These are phyloP conservation scores for Naganishia vaughanmartiniae DNA, from an alignment of 768 basidiomycete species.

Conservation along the genomic window DNA sequence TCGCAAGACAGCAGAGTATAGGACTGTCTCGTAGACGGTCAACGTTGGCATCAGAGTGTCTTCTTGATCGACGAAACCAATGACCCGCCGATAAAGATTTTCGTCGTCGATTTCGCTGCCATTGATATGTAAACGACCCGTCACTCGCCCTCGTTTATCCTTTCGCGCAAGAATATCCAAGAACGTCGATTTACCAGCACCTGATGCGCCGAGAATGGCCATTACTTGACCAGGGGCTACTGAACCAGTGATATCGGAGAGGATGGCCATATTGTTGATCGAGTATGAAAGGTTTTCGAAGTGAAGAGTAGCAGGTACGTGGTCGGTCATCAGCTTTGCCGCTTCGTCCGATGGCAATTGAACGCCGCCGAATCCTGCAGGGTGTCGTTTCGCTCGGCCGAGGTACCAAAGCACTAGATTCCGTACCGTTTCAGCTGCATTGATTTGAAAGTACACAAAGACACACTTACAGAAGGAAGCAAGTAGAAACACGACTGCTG, in stretches of 20 bases:
- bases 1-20: conserved; percentile 86
- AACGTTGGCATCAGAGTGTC: conserved; percentile 95
- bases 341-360: conserved; percentile 72
- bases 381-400: conserved; percentile 66
- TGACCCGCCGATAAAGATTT: conserved; percentile 74
- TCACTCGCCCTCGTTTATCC: conserved; percentile 72
- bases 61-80: conserved; percentile 97
- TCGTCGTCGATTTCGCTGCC: conserved; percentile 69
- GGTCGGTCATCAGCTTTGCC: conserved; percentile 83
- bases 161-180: conserved; percentile 93
- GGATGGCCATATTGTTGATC: conserved; percentile 65
- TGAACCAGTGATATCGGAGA: conserved; percentile 76
- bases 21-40: conserved; percentile 95
- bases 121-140: conserved; percentile 77
- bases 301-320: conserved; percentile 89
- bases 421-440: neutral
- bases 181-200: conserved; percentile 93
- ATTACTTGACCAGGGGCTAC: conserved; percentile 86
- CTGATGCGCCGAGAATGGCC: conserved; percentile 95
- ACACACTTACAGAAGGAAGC: conserved; percentile 60
- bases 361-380: conserved; percentile 56
- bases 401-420: conserved; percentile 79
- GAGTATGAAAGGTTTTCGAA: conserved; percentile 81
- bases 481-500: conserved; percentile 69
- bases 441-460: neutral